Evolutionary conservation across 2,329 filamentous ascomycete species (phyloP), one percentile per base, ranked within the genome.

Genomic region (Hymenotorrendiella dingleyae): DNA sequence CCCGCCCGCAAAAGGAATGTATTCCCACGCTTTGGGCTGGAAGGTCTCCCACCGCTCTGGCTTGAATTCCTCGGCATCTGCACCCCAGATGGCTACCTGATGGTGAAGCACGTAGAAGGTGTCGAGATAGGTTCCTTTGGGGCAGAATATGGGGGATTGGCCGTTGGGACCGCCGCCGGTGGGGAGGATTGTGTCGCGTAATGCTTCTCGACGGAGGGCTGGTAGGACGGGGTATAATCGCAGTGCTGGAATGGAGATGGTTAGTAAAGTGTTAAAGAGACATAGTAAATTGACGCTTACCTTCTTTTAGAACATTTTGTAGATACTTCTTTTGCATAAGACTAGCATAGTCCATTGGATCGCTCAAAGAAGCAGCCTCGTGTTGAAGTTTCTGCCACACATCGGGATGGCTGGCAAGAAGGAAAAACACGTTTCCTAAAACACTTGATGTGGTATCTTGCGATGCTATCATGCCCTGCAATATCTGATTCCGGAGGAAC

Each of bases 191-290:
- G 55, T 60, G 38, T 77, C 73, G 35, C 61, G 59, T n/a, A n/a
- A n/a, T n/a, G n/a, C n/a, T n/a, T n/a, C n/a, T n/a, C n/a, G n/a
- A n/a, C n/a, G n/a, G n/a, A n/a, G n/a, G n/a, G n/a, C n/a, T n/a
- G n/a, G n/a, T n/a, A n/a, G n/a, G 6, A 71, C 64, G 4, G 74
- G 72, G 50, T 74, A 67, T 2, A 73, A 52, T 12, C 73, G 71
- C 3, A 78, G 67, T 7, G 71, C 67, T 57, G 26, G 6, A 45
- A 20, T 9, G 14, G 27, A 11, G 26, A 21, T 30, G 8, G 24
- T 20, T 19, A 16, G n/a, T 26, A 10, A 23, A 35, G 3, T n/a
- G 9, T 21, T 27, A 22, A 5, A 14, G 9, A 20, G 4, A 20
- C 27, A 26, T 4, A 12, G 12, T 5, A 24, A 19, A n/a, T 4